These are phyloP conservation scores for Prunus mume DNA, from an alignment of 306 rosid genomes.

Conservation along the genomic window DNA sequence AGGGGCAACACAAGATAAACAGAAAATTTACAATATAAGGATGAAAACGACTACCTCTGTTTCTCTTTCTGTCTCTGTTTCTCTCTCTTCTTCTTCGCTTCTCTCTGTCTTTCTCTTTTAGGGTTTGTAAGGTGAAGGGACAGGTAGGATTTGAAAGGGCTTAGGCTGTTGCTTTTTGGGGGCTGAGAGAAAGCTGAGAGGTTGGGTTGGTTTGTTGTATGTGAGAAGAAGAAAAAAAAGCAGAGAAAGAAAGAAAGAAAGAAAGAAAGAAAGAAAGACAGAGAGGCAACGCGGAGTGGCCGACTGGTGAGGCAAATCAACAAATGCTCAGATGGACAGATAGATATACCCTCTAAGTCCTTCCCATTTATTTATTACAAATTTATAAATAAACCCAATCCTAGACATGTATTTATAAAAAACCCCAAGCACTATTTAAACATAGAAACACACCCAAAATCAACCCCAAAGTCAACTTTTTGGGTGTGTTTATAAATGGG, in stretches of 20 bases:
- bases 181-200: neutral
- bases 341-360: neutral
- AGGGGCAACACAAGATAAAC: neutral
- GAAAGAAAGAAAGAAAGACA: slow-evolving; percentile 21
- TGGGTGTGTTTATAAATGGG: too few species aligned
- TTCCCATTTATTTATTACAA: neutral
- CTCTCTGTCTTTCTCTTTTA: neutral
- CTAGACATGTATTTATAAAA: too few species aligned
- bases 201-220: slow-evolving; percentile 12
- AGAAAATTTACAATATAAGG: neutral
- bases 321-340: neutral
- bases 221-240: neutral
- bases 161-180: neutral
- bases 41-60: slow-evolving; percentile 28
- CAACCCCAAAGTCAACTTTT: too few species aligned
- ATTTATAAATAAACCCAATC: too few species aligned
- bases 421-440: too few species aligned
- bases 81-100: neutral
- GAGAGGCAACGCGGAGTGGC: slow-evolving; percentile 41
- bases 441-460: too few species aligned
- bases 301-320: slow-evolving; percentile 10
- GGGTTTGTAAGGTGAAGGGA: slow-evolving; percentile 16
- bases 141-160: slow-evolving; percentile 12
- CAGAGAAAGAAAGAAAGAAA: neutral
- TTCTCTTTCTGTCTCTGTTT: neutral